Evolutionary conservation across 116 monocot genomes (phyloP).

Genomic region (Dioscorea cayenensis): DNA sequence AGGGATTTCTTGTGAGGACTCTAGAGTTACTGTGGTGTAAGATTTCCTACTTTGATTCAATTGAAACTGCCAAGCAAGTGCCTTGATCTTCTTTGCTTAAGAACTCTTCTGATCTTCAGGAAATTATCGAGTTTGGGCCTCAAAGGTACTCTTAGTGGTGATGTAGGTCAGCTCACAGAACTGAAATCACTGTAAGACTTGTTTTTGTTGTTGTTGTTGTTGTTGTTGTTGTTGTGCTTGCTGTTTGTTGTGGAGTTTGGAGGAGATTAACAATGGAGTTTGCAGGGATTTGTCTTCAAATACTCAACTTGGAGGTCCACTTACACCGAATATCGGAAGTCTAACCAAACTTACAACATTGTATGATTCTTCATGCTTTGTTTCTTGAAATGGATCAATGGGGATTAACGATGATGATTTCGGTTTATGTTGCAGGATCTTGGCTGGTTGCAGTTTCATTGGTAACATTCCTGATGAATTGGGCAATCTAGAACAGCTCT

Average conservation of each 20-base stretch:
- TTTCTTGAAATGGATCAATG: not conserved
- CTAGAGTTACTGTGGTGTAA: slow-evolving; percentile 36
- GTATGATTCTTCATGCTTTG: slow-evolving; percentile 29
- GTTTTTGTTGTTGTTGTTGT: not conserved
- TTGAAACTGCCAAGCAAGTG: not conserved
- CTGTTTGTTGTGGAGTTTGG: not conserved
- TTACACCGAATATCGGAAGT: slow-evolving; percentile 32
- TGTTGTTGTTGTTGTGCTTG: not conserved
- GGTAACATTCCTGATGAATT: slow-evolving; percentile 58
- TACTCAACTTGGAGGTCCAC: slow-evolving; percentile 39
- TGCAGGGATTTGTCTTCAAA: slow-evolving; percentile 72
- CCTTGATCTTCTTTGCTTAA: not conserved
- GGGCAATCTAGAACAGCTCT: slow-evolving; percentile 42
- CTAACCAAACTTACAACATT: slow-evolving; percentile 37
- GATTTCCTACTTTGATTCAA: not conserved
- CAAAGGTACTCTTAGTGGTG: slow-evolving; percentile 48
- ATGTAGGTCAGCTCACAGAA: slow-evolving; percentile 47
- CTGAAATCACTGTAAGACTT: slow-evolving; percentile 51
- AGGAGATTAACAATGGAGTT: not conserved
- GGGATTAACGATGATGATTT: not conserved
- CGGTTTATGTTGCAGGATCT: slow-evolving; percentile 31
- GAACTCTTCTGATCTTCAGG: slow-evolving; percentile 24
- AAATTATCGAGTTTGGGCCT: slow-evolving; percentile 51
- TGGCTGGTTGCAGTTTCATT: slow-evolving; percentile 72
- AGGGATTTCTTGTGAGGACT: slow-evolving; percentile 26